These are phyloP conservation scores for Durusdinium trenchii DNA, from an alignment of 73 alveolate species.

Conservation along the genomic window DNA sequence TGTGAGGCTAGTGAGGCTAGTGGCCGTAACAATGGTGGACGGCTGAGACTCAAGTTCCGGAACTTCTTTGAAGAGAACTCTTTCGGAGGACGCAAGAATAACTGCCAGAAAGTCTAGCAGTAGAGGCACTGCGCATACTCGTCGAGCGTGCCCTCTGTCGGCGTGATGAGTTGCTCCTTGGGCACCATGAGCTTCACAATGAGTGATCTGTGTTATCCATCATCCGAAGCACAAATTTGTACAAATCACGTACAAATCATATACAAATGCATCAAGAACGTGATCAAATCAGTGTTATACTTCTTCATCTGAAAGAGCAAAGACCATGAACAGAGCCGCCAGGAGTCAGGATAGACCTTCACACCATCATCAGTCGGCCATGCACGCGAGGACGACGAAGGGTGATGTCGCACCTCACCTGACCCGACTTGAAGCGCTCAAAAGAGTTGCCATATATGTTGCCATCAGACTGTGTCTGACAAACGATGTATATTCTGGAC, in stretches of 20 bases:
- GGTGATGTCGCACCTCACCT: constrained; percentile 21
- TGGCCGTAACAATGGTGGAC: too few relatives aligned
- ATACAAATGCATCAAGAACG: not conserved
- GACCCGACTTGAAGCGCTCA: not conserved
- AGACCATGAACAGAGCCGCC: too few relatives aligned
- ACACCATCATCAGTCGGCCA: constrained; percentile 34
- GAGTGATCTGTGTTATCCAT: too few relatives aligned
- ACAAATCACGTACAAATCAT: not conserved
- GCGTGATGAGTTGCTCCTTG: constrained; percentile 18
- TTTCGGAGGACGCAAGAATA: not conserved
- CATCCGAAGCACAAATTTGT: not conserved
- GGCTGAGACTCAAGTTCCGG: too few relatives aligned
- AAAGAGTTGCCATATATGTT: too few relatives aligned
- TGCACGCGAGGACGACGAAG: constrained; percentile 1
- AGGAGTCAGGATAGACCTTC: constrained; percentile 11
- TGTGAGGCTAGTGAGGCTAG: too few relatives aligned
- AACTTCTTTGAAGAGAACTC: not conserved
- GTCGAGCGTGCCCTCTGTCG: not conserved
- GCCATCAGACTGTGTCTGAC: too few relatives aligned
- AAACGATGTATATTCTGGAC: not conserved
- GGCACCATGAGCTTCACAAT: too few relatives aligned
- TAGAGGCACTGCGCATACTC: constrained; percentile 32
- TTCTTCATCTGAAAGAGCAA: too few relatives aligned
- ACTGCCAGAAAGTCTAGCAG: not conserved
- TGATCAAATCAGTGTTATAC: too few relatives aligned